A percentile compares a stretch with the other conserved stretches of the same genome.
Conservation (phyloP, 805 yeast species). For the Saccharomycopsis selenospora region DNA sequence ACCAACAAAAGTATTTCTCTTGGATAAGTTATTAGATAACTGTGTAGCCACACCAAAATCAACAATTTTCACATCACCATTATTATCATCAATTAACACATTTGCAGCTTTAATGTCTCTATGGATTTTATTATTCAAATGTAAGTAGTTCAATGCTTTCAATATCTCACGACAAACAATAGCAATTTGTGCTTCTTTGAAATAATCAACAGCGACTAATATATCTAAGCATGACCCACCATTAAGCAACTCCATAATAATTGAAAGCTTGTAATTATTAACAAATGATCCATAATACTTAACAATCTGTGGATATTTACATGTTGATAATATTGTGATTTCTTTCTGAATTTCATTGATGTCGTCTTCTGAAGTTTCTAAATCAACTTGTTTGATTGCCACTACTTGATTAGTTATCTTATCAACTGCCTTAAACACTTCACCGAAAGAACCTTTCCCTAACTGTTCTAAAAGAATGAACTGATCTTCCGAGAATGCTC, state of each 20-base stretch:
- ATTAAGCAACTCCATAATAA: conserved; percentile 72
- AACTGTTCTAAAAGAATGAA: conserved; percentile 46
- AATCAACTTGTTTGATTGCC: conserved; percentile 54
- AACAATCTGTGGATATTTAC: conserved; percentile 57
- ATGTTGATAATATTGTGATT: conserved; percentile 59
- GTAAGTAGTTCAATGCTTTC: conserved; percentile 58
- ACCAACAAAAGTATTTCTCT: conserved; percentile 77
- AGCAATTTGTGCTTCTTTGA: conserved; percentile 49
- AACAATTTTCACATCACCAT: conserved; percentile 70
- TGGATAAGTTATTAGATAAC: conserved; percentile 54
- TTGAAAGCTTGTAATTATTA: conserved; percentile 64
- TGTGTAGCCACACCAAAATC: conserved; percentile 95
- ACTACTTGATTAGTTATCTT: conserved; percentile 30
- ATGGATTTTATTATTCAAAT: conserved; percentile 68
- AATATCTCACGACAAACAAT: conserved; percentile 48
- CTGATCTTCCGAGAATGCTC: conserved; percentile 32
- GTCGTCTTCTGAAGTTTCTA: conserved; percentile 61
- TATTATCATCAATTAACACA: conserved; percentile 54
- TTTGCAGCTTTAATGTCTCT: conserved; percentile 91
- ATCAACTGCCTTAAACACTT: conserved; percentile 59
- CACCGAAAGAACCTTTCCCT: conserved; percentile 76
- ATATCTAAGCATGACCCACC: conserved; percentile 72
- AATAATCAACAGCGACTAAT: conserved; percentile 47
- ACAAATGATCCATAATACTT: conserved; percentile 66
- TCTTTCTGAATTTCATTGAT: conserved; percentile 68